Base-by-base conservation (phyloP, 2,329 filamentous ascomycete species). In the Fusarium pseudoanthophilum region DNA sequence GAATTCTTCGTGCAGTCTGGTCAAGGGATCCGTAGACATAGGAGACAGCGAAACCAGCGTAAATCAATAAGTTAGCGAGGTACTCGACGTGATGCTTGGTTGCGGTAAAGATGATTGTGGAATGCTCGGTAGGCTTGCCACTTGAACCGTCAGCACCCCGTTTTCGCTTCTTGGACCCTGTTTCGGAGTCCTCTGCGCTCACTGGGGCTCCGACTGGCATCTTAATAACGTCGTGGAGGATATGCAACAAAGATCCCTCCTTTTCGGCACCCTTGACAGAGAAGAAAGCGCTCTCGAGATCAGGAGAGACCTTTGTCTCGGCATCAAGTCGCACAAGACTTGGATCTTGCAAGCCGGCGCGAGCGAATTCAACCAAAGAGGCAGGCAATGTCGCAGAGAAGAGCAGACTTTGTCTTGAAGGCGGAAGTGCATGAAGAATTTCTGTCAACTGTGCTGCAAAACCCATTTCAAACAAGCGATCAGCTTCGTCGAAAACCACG, bases 41-140 rank as follows among this genome's bases (percentile, higher is more conserved):
- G 8, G 96, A 98, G 0, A 96, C 93, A 5, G 95, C 91, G 80
- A 95, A 99, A 4, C 95, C 95, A 21, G 93, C 91, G 59, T 92
- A 85, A 32, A 88, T 88, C n/a, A 99, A 87, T n/a, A 99, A 83
- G 48, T 90, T 89, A 43, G 93, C 90, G 8, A 99, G 84, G 79
- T 98, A 99, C 78, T 99, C 97, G 59, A 99, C 96, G 79, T 98
- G 95, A 83, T 99, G 96, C 80, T 99, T 98, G 1, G 96, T 98
- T 4, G 95, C 93, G 1, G 94, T 91, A 79, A 99, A 99, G 8
- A 99, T 87, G 75, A 99, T 98, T 0, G 97, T 99, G 0, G 96
- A 98, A 80, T 97, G 92, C 67, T 93, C 89, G 1, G 95, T 96
- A 4, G 95, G 94, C 61, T 92, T 93, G 40, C 87, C 87, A 5